These are phyloP conservation scores for Pyricularia grisea DNA, from an alignment of 2,329 filamentous ascomycete genomes.

Conservation along the genomic window DNA sequence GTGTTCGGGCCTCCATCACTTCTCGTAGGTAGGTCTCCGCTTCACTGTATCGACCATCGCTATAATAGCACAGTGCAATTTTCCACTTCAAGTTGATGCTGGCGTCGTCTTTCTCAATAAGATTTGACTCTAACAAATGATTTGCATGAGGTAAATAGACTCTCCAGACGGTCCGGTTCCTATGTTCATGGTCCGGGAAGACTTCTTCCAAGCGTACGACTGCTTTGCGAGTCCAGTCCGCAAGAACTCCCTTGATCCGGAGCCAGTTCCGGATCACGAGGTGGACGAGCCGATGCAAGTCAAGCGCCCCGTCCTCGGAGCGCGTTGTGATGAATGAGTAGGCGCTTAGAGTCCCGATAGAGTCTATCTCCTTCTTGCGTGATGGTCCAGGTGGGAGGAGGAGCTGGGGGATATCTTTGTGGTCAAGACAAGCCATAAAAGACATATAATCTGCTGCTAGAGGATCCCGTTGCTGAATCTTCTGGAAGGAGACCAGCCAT, in stretches of 20 bases:
- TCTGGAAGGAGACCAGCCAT: slow-evolving; percentile 30
- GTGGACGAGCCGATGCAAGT: neutral
- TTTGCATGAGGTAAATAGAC: neutral
- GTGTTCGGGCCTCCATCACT: neutral
- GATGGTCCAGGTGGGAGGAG: neutral
- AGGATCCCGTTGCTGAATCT: slow-evolving; percentile 20
- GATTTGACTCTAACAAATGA: neutral
- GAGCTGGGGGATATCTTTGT: neutral
- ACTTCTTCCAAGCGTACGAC: neutral
- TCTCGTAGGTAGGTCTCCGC: neutral
- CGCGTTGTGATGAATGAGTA: neutral
- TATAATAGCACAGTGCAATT: neutral
- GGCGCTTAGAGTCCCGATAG: neutral
- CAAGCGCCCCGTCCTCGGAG: neutral
- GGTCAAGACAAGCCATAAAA: neutral
- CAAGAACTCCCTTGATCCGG: neutral
- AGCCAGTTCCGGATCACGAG: neutral
- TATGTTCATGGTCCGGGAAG: neutral
- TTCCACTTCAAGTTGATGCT: neutral
- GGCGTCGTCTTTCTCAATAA: neutral
- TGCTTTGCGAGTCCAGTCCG: neutral
- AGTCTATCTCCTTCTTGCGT: neutral
- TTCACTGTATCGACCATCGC: neutral
- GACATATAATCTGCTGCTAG: neutral
- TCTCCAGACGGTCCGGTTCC: neutral